Base-by-base conservation (phyloP, 768 basidiomycete genomes). In the Pleurotus cornucopiae region DNA sequence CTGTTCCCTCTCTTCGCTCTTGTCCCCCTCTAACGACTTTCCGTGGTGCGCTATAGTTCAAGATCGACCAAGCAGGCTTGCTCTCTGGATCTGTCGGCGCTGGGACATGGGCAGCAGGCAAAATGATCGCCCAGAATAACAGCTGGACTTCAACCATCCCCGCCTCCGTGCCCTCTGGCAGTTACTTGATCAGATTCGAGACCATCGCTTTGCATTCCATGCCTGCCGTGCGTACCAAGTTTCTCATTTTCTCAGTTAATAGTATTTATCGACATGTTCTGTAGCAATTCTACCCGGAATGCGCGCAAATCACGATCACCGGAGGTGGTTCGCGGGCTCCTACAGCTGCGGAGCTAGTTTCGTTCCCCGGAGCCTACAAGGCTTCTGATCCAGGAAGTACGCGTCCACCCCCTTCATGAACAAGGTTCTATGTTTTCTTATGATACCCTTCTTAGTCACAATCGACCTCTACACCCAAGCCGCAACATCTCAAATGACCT, bases 221-320 rank as follows among this genome's bases (percentile, higher is more conserved):
- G 49, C 83, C 83, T 44, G 82, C 83, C 44, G 77, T 79, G 60
- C 53, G 71, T 34, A 6, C 26, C 7, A 26, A 5, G 25, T 26
- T 26, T 4, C 25, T 26, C 26, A 7, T 6, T 26, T 26, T 7
- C 26, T 26, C 26, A 26, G 5, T 26, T 26, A 1, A 7, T 26
- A 7, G 26, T 26, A 26, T 4, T 26, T 26, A 6, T 6, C 25
- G 25, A 4, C 25, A 2, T 26, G 6, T 26, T 26, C 26, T 26
- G 75, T 76, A 57, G 67, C 83, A 90, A 77, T 82, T 89, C 67
- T 90, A 90, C 63, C 84, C 87, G 1, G 82, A 85, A 63, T 77
- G 77, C 52, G 77, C 77, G 12, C 77, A 78, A 60, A 66, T 77
- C 26, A 57, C 61, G 23, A 76, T 79, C 57, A 73, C 71, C 16